These are phyloP conservation scores for Aspergillus intermedius DNA, from an alignment of 2,329 filamentous ascomycete genomes.

Conservation along the genomic window DNA sequence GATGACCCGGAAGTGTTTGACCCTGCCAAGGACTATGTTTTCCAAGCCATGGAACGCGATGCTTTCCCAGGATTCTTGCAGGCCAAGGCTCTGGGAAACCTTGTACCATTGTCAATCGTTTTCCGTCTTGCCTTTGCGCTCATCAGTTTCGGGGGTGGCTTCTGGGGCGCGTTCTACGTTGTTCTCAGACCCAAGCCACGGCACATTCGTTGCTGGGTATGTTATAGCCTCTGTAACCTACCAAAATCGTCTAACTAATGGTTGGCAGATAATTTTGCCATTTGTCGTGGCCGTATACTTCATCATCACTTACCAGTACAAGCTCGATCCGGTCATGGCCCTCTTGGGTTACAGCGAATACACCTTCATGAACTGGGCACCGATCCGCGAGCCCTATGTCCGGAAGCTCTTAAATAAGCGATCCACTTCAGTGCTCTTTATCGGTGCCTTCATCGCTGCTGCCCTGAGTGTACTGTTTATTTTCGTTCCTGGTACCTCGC, in stretches of 20 bases:
- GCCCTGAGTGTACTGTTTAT: constrained; percentile 87
- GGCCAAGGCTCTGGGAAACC: constrained; percentile 90
- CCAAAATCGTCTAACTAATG: constrained; percentile 10
- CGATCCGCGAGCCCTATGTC: constrained; percentile 85
- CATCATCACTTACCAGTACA: constrained; percentile 88
- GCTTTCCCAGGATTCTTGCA: constrained; percentile 96
- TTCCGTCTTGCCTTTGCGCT: constrained; percentile 79
- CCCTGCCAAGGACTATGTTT: constrained; percentile 96
- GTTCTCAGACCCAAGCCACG: constrained; percentile 81
- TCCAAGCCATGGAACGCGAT: constrained; percentile 98
- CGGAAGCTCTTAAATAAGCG: constrained; percentile 78
- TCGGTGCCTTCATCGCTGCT: constrained; percentile 70
- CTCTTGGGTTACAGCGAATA: constrained; percentile 91
- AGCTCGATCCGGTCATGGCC: constrained; percentile 84
- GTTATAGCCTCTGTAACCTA: constrained; percentile 25
- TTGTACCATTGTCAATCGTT: constrained; percentile 85
- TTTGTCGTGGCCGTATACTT: constrained; percentile 89
- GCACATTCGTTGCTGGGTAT: constrained; percentile 74
- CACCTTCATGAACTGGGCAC: constrained; percentile 85
- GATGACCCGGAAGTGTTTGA: constrained; percentile 98
- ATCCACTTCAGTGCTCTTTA: constrained; percentile 68
- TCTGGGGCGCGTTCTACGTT: constrained; percentile 90
- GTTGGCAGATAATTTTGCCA: constrained; percentile 65
- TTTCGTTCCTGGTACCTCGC: constrained; percentile 72
- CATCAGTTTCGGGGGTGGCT: constrained; percentile 78